A percentile compares a stretch with the other conserved stretches of the same genome.
phyloP scores from a whole-genome alignment of 2,329 filamentous ascomycete species.

The Moelleriella libera region DNA sequence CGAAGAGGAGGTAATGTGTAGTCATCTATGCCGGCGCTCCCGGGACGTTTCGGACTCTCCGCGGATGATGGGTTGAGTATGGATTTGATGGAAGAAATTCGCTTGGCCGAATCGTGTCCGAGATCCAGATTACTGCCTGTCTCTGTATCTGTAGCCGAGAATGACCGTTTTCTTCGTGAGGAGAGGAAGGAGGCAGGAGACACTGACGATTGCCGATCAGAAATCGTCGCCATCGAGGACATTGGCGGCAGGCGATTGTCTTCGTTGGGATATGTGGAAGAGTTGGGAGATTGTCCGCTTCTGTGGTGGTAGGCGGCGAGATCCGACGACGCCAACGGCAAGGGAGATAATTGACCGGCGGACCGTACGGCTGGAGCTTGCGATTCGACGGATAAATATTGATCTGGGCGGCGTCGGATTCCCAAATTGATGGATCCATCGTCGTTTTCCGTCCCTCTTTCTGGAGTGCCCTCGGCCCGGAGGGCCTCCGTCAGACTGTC shows the following conservation, averaged over 20 bases:
- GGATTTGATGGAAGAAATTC: conserved; percentile 62
- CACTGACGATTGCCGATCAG: conserved; percentile 40
- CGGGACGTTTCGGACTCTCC: conserved; percentile 10
- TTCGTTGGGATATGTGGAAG: conserved; percentile 29
- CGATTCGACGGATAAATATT: conserved; percentile 28
- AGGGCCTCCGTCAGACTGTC: conserved; percentile 27
- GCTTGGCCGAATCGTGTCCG: conserved; percentile 38
- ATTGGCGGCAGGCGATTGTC: conserved; percentile 46
- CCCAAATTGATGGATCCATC: conserved; percentile 53
- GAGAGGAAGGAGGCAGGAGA: conserved; percentile 48
- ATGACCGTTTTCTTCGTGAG: conserved; percentile 51
- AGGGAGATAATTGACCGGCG: conserved; percentile 28
- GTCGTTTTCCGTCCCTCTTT: conserved; percentile 44
- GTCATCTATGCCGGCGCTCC: conserved; percentile 22
- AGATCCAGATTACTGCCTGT: conserved; percentile 18
- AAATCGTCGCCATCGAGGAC: conserved; percentile 25
- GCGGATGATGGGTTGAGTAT: conserved; percentile 47
- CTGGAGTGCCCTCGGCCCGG: conserved; percentile 22
- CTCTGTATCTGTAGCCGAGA: conserved; percentile 45
- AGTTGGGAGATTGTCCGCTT: conserved; percentile 22
- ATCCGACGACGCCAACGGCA: conserved; percentile 25
- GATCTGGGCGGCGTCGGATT: conserved; percentile 32
- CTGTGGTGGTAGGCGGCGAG: conserved; percentile 38
- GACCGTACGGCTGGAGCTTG: conserved; percentile 25
- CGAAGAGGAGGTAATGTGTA: conserved; percentile 27